These are phyloP conservation scores for Gossypium davidsonii DNA, from an alignment of 441 rosid genomes.

Conservation along the genomic window DNA sequence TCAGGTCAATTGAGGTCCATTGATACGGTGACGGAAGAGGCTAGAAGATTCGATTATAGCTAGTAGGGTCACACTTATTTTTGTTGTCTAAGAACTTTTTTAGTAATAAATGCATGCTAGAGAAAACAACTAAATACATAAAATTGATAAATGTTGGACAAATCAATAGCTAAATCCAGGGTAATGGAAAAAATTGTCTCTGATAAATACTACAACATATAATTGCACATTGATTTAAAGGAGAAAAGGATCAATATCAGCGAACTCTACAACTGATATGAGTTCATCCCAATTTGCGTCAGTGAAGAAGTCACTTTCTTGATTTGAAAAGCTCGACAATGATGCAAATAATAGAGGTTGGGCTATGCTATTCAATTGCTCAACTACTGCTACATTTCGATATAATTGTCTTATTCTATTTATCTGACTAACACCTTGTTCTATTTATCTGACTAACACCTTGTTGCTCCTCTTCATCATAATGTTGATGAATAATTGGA, in stretches of 20 bases:
- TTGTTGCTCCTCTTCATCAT: slow-evolving; percentile 2
- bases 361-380: not conserved
- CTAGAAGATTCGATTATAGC: too few relatives aligned
- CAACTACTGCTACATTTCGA: not conserved
- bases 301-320: slow-evolving; percentile 20
- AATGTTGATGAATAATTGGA: slow-evolving; percentile 20
- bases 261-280: slow-evolving; percentile 55
- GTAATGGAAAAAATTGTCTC: too few relatives aligned
- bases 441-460: not conserved
- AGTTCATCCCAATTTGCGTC: slow-evolving; percentile 76
- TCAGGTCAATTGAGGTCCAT: too few relatives aligned
- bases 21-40: too few relatives aligned
- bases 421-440: not conserved
- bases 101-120: too few relatives aligned
- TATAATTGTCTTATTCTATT: not conserved
- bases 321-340: slow-evolving; percentile 20
- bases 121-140: too few relatives aligned
- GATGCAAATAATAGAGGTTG: not conserved
- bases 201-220: not conserved
- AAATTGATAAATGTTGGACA: too few relatives aligned
- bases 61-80: too few relatives aligned
- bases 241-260: slow-evolving; percentile 35
- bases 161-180: not conserved
- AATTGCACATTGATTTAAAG: slow-evolving; percentile 15
- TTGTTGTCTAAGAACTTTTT: too few relatives aligned